Evolutionary conservation across 2,329 filamentous ascomycete genomes (phyloP), one percentile per base, ranked within the genome.

Genomic region (Fusarium bulbicola): DNA sequence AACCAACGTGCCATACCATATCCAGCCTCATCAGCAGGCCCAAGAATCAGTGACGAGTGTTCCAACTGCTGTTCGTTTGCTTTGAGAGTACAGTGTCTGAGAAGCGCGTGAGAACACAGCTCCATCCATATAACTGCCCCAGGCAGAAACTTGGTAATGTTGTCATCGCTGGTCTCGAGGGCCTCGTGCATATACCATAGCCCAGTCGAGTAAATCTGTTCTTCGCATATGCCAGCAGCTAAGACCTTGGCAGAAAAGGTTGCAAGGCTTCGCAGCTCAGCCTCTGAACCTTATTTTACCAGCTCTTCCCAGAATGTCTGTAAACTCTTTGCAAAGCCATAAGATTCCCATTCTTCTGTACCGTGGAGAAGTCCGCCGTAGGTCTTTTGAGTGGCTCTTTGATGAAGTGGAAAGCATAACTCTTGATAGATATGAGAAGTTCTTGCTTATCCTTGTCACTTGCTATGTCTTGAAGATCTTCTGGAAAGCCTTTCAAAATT

Each of bases 101-200:
- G 36, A 6, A 69, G n/a, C 3, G 34, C 47, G 16, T 69, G 52
- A 3, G 52, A 8, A 24, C 46, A 53, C 1, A 39, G 32, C 7
- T 68, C 40, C 12, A 68, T 26, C 66, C 52, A 68, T n/a, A 45
- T 6, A 24, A 59, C 42, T 6, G 66, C 58, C 8, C 36, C 58
- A 6, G 52, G 52, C 1, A 69, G 52, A 7, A 68, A 47, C 11
- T 14, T 36, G 8, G 37, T 5, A 15, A 42, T 10, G 7, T 15
- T 42, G 16, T 59, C 34, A 11, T 59, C 7, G 5, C 28, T n/a
- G 13, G 21, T 63, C 13, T 68, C 58, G 10, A 69, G 58, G 12
- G 34, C 8, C 30, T 68, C 32, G 11, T 46, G 32, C 36, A 68
- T 34, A 18, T 34, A 68, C 66, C 66, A 68, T 4, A 68, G 36